Evolutionary conservation across 352 stramenopile genomes (phyloP).

Genomic region (Thalassiosira mediterranea): DNA sequence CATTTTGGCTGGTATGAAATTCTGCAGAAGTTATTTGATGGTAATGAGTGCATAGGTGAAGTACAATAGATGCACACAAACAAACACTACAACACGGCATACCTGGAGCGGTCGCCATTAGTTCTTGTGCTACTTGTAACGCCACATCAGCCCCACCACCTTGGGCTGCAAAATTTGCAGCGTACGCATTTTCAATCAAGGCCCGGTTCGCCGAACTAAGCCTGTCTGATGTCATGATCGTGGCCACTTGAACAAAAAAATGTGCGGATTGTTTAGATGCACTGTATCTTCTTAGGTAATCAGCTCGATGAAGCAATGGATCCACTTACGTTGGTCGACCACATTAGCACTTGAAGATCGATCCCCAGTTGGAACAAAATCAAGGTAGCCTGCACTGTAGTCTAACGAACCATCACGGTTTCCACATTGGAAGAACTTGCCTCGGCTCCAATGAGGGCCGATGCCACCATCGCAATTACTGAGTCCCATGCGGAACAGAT

Average conservation of each 20-base stretch:
- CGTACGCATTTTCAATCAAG: slow-evolving; percentile 46
- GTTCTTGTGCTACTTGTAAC: slow-evolving; percentile 27
- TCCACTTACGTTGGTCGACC: no score
- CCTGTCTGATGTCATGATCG: slow-evolving; percentile 56
- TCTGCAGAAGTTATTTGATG: slow-evolving; percentile 61
- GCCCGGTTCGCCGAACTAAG: slow-evolving; percentile 36
- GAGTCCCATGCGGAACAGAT: slow-evolving; percentile 24
- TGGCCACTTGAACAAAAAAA: slow-evolving; percentile 47
- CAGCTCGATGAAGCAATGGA: no score
- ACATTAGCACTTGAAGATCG: slow-evolving; percentile 14
- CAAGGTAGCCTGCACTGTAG: slow-evolving; percentile 17
- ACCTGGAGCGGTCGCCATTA: no score
- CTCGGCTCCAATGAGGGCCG: background rate
- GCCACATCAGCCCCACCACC: slow-evolving; percentile 18
- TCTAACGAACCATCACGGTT: slow-evolving; percentile 10
- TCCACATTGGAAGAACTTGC: background rate
- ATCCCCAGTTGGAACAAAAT: slow-evolving; percentile 23
- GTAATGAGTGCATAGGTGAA: no score
- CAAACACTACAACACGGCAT: no score
- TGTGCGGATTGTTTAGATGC: no score
- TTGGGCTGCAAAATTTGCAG: slow-evolving; percentile 7
- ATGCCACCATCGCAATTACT: slow-evolving; percentile 23
- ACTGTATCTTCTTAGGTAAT: no score
- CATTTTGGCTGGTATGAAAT: slow-evolving; percentile 70
- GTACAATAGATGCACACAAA: no score